Evolutionary conservation across 495 filamentous ascomycete genomes (phyloP), one percentile per base, ranked within the genome.

Genomic region (Friedmanniomyces endolithicus): DNA sequence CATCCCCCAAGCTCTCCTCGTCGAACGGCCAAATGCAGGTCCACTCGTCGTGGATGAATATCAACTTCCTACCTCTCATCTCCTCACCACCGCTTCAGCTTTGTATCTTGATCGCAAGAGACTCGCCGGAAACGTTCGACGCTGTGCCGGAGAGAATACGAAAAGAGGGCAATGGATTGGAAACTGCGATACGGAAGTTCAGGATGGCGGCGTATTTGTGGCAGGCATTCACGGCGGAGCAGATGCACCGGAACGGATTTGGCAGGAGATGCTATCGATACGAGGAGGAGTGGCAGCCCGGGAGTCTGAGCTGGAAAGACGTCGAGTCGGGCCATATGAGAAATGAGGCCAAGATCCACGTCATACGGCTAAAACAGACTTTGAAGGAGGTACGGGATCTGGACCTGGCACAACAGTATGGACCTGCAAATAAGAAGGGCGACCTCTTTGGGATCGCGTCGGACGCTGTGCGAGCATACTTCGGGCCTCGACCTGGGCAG

Each of bases 211-310:
- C 88, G 17, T 94, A 95, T 65, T 75, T 96, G 1, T 96, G 90
- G 90, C 90, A 95, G 66, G 87, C 88, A 8, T 95, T 92, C 64
- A 96, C 90, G 0, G 87, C 85, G 12, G 88, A 95, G 64, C 88
- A 96, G 65, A 95, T 95, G 89, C 84, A 78, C 67, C 85, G 88
- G 55, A 84, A 90, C 67, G 83, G 81, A 44, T 77, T 95, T 50
- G 88, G 88, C 2, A 78, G 90, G 24, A 78, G 90, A 22, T 85
- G 81, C 44, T 95, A 95, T 65, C 75, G 89, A 40, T 87, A 90
- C 59, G 90, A 96, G 52, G 90, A 96, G 67, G 87, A 90, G 61
- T 96, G 90, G 90, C 85, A 87, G 53, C 78, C 79, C 0, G 87
- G 88, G 16, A 84, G 82, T 14, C 73, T 86, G 46, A 88, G 82